Evolutionary conservation across 805 yeast genomes (phyloP).

Genomic region (Lipomyces spencermartinsiae): DNA sequence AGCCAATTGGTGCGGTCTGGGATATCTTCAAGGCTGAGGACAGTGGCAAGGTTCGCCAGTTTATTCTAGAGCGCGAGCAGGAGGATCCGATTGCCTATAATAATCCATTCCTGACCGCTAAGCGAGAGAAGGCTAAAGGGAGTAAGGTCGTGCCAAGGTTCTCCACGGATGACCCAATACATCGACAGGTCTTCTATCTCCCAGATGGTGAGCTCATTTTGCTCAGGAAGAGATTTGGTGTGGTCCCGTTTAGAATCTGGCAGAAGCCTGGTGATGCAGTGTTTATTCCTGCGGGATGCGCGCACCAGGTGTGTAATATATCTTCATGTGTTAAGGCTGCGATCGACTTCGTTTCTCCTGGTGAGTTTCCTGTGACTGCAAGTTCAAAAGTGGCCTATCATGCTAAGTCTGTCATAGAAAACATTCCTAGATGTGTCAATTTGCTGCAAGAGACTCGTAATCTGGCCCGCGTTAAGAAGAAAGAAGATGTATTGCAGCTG

Average conservation of each 20-base stretch:
- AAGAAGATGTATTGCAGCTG: slow-evolving; percentile 33
- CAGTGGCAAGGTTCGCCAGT: slow-evolving; percentile 23
- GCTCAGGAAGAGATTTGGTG: slow-evolving; percentile 26
- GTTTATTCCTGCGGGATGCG: slow-evolving; percentile 38
- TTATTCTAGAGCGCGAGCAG: slow-evolving; percentile 31
- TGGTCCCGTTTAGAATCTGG: slow-evolving; percentile 29
- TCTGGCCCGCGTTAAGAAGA: slow-evolving; percentile 28
- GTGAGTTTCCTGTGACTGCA: slow-evolving; percentile 11
- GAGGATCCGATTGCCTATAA: slow-evolving; percentile 28
- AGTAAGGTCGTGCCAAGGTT: slow-evolving; percentile 9
- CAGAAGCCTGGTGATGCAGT: slow-evolving; percentile 39
- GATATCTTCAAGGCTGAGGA: slow-evolving; percentile 34
- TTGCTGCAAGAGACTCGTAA: slow-evolving; percentile 26
- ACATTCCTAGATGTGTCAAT: slow-evolving; percentile 23
- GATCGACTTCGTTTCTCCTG: slow-evolving; percentile 35
- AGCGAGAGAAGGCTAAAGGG: slow-evolving; percentile 19
- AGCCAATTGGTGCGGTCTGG: slow-evolving; percentile 34
- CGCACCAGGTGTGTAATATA: slow-evolving; percentile 36
- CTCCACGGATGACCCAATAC: slow-evolving; percentile 33
- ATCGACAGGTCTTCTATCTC: slow-evolving; percentile 33
- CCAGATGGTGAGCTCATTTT: slow-evolving; percentile 30
- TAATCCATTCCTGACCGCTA: slow-evolving; percentile 21
- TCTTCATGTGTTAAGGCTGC: slow-evolving; percentile 36
- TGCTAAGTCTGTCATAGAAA: slow-evolving; percentile 19
- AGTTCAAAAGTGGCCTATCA: neutral